Evolutionary conservation across 345 rosid species (phyloP).

Genomic region (Eucalyptus brandiana): DNA sequence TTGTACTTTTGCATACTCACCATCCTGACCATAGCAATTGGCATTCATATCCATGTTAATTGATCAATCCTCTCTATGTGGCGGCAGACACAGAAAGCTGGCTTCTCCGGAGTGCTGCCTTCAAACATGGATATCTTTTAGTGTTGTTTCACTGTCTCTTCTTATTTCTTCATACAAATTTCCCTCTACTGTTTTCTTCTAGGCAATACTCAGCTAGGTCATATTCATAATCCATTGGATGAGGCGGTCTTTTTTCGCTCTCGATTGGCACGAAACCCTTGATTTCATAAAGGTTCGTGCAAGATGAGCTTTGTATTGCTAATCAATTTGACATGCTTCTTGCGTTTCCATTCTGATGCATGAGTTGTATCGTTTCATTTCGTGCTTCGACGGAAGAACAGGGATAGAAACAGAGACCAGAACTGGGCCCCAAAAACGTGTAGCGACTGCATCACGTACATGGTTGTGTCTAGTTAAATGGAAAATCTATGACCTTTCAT

Average conservation of each 20-base stretch:
- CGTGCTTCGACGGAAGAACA: neutral
- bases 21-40: slow-evolving; percentile 68
- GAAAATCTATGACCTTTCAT: neutral
- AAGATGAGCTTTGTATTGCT: neutral
- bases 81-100: neutral
- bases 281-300: neutral
- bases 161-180: neutral
- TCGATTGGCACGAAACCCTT: neutral
- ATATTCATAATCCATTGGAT: neutral
- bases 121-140: neutral
- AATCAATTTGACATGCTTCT: neutral
- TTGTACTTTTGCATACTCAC: slow-evolving; percentile 72
- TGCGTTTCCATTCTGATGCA: neutral
- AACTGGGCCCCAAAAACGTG: neutral
- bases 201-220: neutral
- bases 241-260: neutral
- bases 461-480: neutral
- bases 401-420: neutral
- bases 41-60: slow-evolving; percentile 38
- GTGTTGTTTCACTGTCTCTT: neutral
- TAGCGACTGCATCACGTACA: neutral
- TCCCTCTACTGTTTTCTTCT: neutral
- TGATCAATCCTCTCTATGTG: neutral
- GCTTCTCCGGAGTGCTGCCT: neutral
- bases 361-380: neutral